phyloP scores from a whole-genome alignment of 108 stramenopile species.

The Skeletonema tropicum region DNA sequence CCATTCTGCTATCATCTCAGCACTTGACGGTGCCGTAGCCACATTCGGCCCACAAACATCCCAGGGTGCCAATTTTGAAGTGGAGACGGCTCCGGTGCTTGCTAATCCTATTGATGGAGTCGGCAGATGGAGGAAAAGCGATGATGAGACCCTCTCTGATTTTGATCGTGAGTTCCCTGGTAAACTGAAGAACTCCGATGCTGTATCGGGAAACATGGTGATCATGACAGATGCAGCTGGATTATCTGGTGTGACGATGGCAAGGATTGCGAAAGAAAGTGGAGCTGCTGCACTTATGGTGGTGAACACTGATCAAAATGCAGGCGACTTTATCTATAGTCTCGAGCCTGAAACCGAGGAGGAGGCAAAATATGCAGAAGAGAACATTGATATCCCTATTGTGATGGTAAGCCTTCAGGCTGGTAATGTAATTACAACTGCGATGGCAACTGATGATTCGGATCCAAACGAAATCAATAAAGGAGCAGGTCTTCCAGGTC shows the following conservation, averaged over 20 bases:
- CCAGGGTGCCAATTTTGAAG: slow-evolving; percentile 85
- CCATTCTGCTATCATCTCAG: slow-evolving; percentile 86
- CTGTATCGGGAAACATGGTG: slow-evolving; percentile 82
- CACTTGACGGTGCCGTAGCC: slow-evolving; percentile 88
- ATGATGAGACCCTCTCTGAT: slow-evolving; percentile 16
- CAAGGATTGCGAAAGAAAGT: slow-evolving; percentile 74
- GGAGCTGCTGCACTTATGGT: slow-evolving; percentile 88
- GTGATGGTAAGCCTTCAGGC: slow-evolving; percentile 88
- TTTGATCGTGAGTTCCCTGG: slow-evolving; percentile 33
- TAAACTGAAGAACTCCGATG: slow-evolving; percentile 71
- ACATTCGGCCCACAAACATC: slow-evolving; percentile 86
- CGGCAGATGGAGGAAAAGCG: slow-evolving; percentile 25
- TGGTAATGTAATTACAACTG: slow-evolving; percentile 85
- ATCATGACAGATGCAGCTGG: slow-evolving; percentile 84
- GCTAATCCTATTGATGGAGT: slow-evolving; percentile 79
- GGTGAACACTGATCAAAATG: slow-evolving; percentile 79
- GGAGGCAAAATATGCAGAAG: slow-evolving; percentile 51
- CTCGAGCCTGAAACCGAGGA: slow-evolving; percentile 59
- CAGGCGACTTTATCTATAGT: slow-evolving; percentile 85
- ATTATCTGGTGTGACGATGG: slow-evolving; percentile 77
- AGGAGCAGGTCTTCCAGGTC: slow-evolving; percentile 53
- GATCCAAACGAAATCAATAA: slow-evolving; percentile 53
- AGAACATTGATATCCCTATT: slow-evolving; percentile 85
- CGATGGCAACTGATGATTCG: slow-evolving; percentile 63
- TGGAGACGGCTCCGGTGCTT: slow-evolving; percentile 81